A percentile compares a stretch with the other conserved stretches of the same genome.
Evolutionary conservation across 768 basidiomycete species (phyloP).

Genomic region (Lyophyllum decastes): DNA sequence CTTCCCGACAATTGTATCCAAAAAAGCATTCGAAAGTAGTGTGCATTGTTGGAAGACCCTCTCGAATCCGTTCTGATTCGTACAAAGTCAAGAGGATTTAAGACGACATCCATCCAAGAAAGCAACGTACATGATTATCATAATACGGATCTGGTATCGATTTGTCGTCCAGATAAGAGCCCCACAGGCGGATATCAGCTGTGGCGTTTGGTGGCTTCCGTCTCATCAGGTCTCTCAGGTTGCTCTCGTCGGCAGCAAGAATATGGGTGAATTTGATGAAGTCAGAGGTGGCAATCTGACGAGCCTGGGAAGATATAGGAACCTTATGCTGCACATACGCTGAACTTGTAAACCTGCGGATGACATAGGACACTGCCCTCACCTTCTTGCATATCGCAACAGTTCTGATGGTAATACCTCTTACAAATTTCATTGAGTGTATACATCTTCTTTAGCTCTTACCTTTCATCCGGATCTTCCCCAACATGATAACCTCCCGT

Average conservation of each 20-base stretch:
- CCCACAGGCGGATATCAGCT: constrained; percentile 77
- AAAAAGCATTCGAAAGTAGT: constrained; percentile 72
- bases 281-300: constrained; percentile 67
- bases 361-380: background rate
- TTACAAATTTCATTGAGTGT: background rate
- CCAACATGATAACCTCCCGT: constrained; percentile 85
- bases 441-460: background rate
- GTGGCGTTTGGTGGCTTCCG: constrained; percentile 52
- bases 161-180: constrained; percentile 69
- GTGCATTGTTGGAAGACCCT: constrained; percentile 77
- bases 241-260: constrained; percentile 80
- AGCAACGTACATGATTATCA: constrained; percentile 56
- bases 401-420: constrained; percentile 40
- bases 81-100: background rate
- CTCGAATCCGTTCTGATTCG: constrained; percentile 67
- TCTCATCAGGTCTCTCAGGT: constrained; percentile 62
- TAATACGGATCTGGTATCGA: constrained; percentile 89
- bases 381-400: constrained; percentile 73
- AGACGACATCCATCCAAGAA: background rate
- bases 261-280: constrained; percentile 82
- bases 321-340: constrained; percentile 57
- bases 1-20: constrained; percentile 59
- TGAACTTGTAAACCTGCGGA: background rate
- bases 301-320: constrained; percentile 68
- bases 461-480: constrained; percentile 85